A percentile compares a stretch with the other conserved stretches of the same genome.
phyloP scores from a whole-genome alignment of 441 rosid genomes.

The Eutrema salsugineum region DNA sequence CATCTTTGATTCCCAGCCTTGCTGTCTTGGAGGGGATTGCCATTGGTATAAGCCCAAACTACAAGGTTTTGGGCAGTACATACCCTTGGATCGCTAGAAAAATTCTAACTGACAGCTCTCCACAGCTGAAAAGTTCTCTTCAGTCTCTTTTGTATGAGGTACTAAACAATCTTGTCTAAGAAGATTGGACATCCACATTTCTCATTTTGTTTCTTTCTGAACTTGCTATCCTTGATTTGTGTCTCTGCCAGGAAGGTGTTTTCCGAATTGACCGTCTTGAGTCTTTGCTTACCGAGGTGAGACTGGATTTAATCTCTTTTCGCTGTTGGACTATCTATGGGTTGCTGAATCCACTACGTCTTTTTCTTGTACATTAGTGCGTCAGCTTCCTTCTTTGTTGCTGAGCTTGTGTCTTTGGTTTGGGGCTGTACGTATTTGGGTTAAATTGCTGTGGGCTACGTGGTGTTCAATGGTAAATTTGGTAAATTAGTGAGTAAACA shows the following conservation, averaged over 20 bases:
- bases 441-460: neutral
- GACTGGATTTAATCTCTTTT: neutral
- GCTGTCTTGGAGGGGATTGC: slow-evolving; percentile 99
- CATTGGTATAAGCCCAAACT: slow-evolving; percentile 66
- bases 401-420: neutral
- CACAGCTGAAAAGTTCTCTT: slow-evolving; percentile 77
- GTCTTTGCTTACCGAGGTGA: slow-evolving; percentile 83
- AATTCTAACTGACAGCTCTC: slow-evolving; percentile 86
- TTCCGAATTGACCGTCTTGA: slow-evolving; percentile 96
- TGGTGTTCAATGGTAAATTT: neutral
- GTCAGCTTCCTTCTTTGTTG: neutral
- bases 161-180: slow-evolving; percentile 11
- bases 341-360: neutral
- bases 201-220: slow-evolving; percentile 10
- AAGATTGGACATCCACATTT: neutral
- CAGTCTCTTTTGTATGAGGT: slow-evolving; percentile 85
- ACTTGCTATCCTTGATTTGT: neutral
- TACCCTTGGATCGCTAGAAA: slow-evolving; percentile 98
- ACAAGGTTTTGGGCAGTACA: slow-evolving; percentile 96
- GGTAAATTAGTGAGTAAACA: neutral
- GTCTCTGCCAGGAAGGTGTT: slow-evolving; percentile 65
- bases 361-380: neutral
- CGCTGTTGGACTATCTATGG: neutral
- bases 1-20: slow-evolving; percentile 50
- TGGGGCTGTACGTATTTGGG: neutral